These are phyloP conservation scores for Fonsecaea pedrosoi DNA, from an alignment of 2,329 filamentous ascomycete genomes.

Conservation along the genomic window DNA sequence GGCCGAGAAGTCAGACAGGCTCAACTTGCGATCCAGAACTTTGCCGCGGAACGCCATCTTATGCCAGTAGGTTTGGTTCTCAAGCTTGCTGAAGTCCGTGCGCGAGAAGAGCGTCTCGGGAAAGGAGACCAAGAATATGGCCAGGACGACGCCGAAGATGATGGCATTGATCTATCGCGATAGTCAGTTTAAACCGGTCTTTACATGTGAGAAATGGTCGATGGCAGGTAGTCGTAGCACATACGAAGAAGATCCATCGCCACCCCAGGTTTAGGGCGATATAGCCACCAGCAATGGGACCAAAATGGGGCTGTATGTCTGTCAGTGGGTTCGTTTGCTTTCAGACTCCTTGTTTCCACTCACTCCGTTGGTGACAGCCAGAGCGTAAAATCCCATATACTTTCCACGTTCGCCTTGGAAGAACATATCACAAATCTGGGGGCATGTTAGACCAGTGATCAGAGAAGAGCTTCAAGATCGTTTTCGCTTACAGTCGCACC, in stretches of 20 bases:
- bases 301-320: not conserved
- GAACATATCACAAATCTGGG: constrained; percentile 1
- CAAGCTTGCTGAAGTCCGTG: constrained; percentile 13
- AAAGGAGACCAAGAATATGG: constrained; percentile 14
- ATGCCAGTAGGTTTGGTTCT: constrained; percentile 11
- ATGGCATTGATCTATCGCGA: constrained; percentile 12
- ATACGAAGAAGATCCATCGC: constrained; percentile 4
- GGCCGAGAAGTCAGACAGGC: not conserved
- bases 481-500: constrained; percentile 9
- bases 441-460: not conserved
- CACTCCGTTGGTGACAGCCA: constrained; percentile 2
- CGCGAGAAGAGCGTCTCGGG: constrained; percentile 16
- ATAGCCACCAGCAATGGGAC: not conserved
- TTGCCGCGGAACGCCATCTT: constrained; percentile 18
- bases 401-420: constrained; percentile 3
- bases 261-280: not conserved
- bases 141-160: constrained; percentile 10
- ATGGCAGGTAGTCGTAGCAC: not conserved
- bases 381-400: constrained; percentile 4
- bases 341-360: not conserved
- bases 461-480: not conserved
- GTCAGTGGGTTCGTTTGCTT: not conserved
- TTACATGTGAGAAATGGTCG: not conserved
- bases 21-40: constrained; percentile 13
- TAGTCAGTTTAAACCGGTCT: not conserved